These are phyloP conservation scores for Styphnolobium japonicum DNA, from an alignment of 306 rosid species.

Conservation along the genomic window DNA sequence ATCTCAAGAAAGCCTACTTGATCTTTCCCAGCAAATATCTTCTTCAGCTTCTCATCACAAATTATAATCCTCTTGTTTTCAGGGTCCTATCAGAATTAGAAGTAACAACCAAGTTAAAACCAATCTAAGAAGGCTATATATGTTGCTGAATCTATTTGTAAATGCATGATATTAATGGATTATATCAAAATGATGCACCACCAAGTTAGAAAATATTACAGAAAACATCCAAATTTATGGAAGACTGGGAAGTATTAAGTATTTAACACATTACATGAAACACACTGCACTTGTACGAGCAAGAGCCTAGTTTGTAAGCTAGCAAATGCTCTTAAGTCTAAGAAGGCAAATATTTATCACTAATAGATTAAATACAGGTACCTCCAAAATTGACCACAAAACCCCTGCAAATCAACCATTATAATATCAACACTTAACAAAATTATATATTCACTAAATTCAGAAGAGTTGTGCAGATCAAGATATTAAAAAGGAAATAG, in stretches of 20 bases:
- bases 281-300: not conserved
- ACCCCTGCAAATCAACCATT: not conserved
- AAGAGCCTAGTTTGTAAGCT: not conserved
- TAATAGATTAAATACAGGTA: not conserved
- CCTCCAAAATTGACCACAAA: not conserved
- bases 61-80: slow-evolving; percentile 68
- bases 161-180: not conserved
- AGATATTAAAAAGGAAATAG: not conserved
- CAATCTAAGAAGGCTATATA: not conserved
- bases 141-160: not conserved
- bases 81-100: slow-evolving; percentile 55
- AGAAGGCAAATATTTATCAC: not conserved
- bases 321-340: not conserved
- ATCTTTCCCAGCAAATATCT: slow-evolving; percentile 72
- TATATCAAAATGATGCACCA: not conserved
- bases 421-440: not conserved
- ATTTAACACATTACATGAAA: not conserved
- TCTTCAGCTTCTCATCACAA: slow-evolving; percentile 93
- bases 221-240: not conserved
- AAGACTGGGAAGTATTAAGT: not conserved
- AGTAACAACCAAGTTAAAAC: slow-evolving; percentile 14
- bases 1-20: slow-evolving; percentile 80
- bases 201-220: not conserved
- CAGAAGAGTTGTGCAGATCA: not conserved
- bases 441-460: not conserved